Percentiles rank a stretch among this genome's conserved stretches.
These are phyloP conservation scores for Tuber melanosporum DNA, from an alignment of 495 filamentous ascomycete genomes.

Conservation along the genomic window DNA sequence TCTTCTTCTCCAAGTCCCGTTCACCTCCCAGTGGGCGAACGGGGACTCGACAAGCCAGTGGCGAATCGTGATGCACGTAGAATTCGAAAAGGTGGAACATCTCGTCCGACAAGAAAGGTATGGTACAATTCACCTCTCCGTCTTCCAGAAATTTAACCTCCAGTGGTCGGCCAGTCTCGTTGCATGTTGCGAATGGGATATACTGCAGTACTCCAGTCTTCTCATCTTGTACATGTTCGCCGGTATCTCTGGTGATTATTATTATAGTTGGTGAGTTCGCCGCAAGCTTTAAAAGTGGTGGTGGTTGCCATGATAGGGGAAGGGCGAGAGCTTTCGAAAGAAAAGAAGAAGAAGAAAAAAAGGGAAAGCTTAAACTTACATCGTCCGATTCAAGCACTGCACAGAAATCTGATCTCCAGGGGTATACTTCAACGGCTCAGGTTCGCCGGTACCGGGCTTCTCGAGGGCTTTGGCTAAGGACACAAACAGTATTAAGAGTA, in stretches of 20 bases:
- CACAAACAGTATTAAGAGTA: background rate
- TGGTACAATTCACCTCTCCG: constrained; percentile 76
- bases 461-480: constrained; percentile 7
- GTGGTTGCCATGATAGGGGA: background rate
- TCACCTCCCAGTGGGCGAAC: constrained; percentile 55
- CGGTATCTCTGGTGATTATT: constrained; percentile 50
- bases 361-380: constrained; percentile 43
- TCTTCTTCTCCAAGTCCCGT: constrained; percentile 15
- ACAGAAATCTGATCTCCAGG: constrained; percentile 27
- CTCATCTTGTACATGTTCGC: constrained; percentile 70
- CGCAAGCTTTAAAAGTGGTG: constrained; percentile 5
- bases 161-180: constrained; percentile 76
- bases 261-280: background rate
- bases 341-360: background rate
- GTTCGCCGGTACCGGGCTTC: background rate
- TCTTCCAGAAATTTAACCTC: constrained; percentile 80
- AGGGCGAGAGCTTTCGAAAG: background rate
- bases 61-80: constrained; percentile 95
- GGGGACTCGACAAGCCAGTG: constrained; percentile 85
- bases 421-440: constrained; percentile 16
- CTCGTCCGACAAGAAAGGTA: constrained; percentile 72
- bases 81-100: constrained; percentile 98
- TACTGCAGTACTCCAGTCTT: constrained; percentile 76
- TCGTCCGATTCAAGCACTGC: constrained; percentile 52
- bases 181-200: constrained; percentile 85